phyloP scores from a whole-genome alignment of 495 filamentous ascomycete genomes.

The Talaromyces proteolyticus region DNA sequence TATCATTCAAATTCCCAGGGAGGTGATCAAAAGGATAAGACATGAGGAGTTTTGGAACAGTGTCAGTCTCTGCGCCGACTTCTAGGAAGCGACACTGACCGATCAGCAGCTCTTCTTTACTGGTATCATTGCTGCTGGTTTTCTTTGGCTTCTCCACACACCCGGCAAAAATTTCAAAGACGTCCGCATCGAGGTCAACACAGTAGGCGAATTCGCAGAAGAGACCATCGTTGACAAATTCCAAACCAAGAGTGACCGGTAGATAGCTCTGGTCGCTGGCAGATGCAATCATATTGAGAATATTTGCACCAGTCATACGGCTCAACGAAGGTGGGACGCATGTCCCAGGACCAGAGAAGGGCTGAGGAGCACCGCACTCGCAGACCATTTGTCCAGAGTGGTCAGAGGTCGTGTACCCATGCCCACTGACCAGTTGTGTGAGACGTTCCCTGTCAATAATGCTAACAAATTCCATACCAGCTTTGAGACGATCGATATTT shows the following conservation, averaged over 20 bases:
- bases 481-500: slow-evolving; percentile 12
- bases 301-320: slow-evolving; percentile 4
- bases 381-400: not conserved
- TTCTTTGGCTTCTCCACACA: not conserved
- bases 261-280: slow-evolving; percentile 1
- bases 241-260: not conserved
- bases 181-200: slow-evolving; percentile 7
- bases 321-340: not conserved
- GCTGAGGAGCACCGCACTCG: not conserved
- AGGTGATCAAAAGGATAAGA: not conserved
- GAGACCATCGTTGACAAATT: not conserved
- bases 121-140: too few species aligned
- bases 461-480: slow-evolving; percentile 7
- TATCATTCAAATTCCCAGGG: slow-evolving; percentile 1
- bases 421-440: not conserved
- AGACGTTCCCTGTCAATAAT: slow-evolving; percentile 3
- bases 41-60: not conserved
- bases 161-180: slow-evolving; percentile 9
- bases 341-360: not conserved
- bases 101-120: too few species aligned
- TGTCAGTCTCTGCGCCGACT: not conserved
- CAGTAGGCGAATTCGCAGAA: slow-evolving; percentile 10
- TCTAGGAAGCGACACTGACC: slow-evolving; percentile 1
- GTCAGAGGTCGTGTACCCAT: not conserved
- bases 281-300: slow-evolving; percentile 7